Conservation (phyloP, 2,329 filamentous ascomycete species). For the Zasmidium angulare region DNA sequence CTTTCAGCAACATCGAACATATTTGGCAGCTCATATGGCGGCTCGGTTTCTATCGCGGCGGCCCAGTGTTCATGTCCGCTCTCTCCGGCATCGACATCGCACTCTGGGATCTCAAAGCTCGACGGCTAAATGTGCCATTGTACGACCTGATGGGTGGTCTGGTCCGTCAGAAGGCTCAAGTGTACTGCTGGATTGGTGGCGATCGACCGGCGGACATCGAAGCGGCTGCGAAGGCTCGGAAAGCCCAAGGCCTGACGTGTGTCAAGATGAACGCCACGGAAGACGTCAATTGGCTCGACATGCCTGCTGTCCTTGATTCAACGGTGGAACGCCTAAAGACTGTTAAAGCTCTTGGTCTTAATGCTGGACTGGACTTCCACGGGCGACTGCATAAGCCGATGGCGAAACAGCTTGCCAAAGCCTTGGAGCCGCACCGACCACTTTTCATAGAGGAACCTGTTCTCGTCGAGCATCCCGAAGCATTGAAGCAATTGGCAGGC, state of each 20-base stretch:
- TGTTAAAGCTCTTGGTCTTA: conserved; percentile 69
- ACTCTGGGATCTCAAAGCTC: conserved; percentile 73
- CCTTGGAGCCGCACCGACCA: conserved; percentile 65
- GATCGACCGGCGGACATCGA: conserved; percentile 69
- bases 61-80: conserved; percentile 78
- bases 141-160: conserved; percentile 75
- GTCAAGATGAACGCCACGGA: conserved; percentile 82
- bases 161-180: conserved; percentile 66
- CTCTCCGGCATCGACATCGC: conserved; percentile 77
- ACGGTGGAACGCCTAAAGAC: conserved; percentile 66
- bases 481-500: conserved; percentile 60
- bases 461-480: conserved; percentile 67
- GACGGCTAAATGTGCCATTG: conserved; percentile 65
- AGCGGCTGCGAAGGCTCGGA: conserved; percentile 49
- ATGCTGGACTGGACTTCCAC: conserved; percentile 76
- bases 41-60: conserved; percentile 70
- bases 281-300: conserved; percentile 74
- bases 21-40: conserved; percentile 77
- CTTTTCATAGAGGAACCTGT: conserved; percentile 77
- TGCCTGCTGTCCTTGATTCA: conserved; percentile 61
- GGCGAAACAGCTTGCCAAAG: conserved; percentile 71
- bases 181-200: conserved; percentile 78
- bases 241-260: conserved; percentile 56
- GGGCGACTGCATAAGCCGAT: conserved; percentile 76
- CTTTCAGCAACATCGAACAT: conserved; percentile 72